Base-by-base conservation (phyloP, 2,329 filamentous ascomycete species). In the Fusarium euwallaceae region DNA sequence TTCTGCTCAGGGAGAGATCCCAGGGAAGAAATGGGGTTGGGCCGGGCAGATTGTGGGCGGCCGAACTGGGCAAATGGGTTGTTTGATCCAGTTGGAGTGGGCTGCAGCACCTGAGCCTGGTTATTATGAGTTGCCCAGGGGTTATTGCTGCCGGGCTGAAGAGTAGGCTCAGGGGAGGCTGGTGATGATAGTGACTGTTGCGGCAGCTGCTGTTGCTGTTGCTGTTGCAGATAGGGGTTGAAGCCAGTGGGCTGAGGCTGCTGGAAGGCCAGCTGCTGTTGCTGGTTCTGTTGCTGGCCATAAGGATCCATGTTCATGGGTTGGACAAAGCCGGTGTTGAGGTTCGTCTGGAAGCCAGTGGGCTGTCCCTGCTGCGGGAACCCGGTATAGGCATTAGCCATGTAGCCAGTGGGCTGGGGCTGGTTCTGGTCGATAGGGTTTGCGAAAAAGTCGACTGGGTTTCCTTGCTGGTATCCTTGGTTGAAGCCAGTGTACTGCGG, bases 391-490 rank as follows among this genome's bases (percentile, higher is more conserved):
- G 87, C 86, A 73, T 89, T 88, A 64, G 83, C 81, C 82, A 90
- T 86, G 76, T 86, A 93, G n/a, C 94, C 95, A 1, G 95, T 97
- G 4, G 91, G 93, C 82, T 98, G 95, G 53, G 90, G 89, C 82
- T 95, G 92, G 78, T 86, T 91, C 64, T 82, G 92, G 68, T 96
- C 94, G 79, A 98, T 93, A 14, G 95, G 95, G 83, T 99, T 99
- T 69, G 96, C 97, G 78, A 97, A 97, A 91, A 97, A 98, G 84
- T 99, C 97, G 20, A 99, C 97, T 14, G 95, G 94, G 67, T 93
- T 93, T 81, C 98, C 96, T 84, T 99, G 97, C 86, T 98, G 95
- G 80, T 99, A 99, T 56, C 96, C 96, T 85, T 98, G 95, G 83
- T 98, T 98, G 86, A 95, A 95, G 39, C 95, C 96, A 16, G 95